These are phyloP conservation scores for Blastobotrys proliferans DNA, from an alignment of 1,139 yeast genomes.

Conservation along the genomic window DNA sequence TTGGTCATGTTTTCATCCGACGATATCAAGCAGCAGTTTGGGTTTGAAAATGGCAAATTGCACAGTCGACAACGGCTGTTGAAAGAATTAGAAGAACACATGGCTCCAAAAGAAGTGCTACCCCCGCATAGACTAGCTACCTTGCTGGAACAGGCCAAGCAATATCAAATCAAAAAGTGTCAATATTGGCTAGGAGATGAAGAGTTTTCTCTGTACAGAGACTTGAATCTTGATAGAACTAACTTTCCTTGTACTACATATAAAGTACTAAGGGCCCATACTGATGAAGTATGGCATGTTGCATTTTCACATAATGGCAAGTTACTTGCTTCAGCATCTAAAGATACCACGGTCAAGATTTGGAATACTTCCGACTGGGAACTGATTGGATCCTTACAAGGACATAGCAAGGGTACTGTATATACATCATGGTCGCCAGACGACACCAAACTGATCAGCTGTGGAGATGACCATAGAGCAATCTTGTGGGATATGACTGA, in stretches of 20 bases:
- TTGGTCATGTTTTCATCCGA: not conserved
- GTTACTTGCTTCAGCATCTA: slow-evolving; percentile 70
- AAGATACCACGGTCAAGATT: slow-evolving; percentile 54
- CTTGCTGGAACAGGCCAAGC: slow-evolving; percentile 45
- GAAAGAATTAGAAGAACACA: slow-evolving; percentile 41
- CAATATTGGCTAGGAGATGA: slow-evolving; percentile 34
- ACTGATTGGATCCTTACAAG: slow-evolving; percentile 39
- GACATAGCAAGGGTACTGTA: slow-evolving; percentile 59
- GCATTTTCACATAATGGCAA: slow-evolving; percentile 76
- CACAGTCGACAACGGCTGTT: slow-evolving; percentile 43
- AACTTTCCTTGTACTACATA: slow-evolving; percentile 46
- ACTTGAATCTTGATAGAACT: slow-evolving; percentile 32
- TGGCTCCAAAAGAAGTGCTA: slow-evolving; percentile 51
- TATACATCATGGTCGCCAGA: slow-evolving; percentile 72
- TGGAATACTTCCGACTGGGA: slow-evolving; percentile 53
- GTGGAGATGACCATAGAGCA: slow-evolving; percentile 64
- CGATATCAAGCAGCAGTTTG: not conserved
- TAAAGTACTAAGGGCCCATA: slow-evolving; percentile 41
- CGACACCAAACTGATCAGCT: slow-evolving; percentile 61
- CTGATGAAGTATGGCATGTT: slow-evolving; percentile 81
- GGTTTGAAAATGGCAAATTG: slow-evolving; percentile 17
- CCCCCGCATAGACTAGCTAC: slow-evolving; percentile 50
- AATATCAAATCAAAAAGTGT: slow-evolving; percentile 35
- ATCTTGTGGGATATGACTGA: slow-evolving; percentile 59
- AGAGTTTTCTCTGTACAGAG: slow-evolving; percentile 32